phyloP scores from a whole-genome alignment of 768 basidiomycete genomes.

The Kwoniella shandongensis region DNA sequence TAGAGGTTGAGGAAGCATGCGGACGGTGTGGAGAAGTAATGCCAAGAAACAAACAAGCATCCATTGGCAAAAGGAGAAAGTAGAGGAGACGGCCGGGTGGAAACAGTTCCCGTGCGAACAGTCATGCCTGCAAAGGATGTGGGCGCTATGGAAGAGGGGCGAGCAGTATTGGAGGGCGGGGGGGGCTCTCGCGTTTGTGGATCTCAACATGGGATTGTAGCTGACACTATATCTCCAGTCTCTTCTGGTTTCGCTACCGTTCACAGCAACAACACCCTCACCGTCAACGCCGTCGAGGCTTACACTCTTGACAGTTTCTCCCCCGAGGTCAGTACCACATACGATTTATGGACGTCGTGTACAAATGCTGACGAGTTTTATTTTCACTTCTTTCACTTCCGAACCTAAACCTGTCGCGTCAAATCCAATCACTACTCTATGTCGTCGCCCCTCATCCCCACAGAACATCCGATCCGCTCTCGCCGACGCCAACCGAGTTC shows the following conservation, averaged over 20 bases:
- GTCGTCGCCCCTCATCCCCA: neutral
- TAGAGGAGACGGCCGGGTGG: no score
- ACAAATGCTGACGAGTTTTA: neutral
- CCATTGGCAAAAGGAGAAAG: no score
- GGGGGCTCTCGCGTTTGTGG: no score
- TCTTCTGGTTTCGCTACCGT: constrained; percentile 97
- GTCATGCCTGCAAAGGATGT: no score
- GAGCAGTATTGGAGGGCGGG: no score
- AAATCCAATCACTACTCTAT: neutral
- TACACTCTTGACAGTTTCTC: constrained; percentile 90
- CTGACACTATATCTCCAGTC: constrained; percentile 58
- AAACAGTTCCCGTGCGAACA: no score
- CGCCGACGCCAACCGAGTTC: constrained; percentile 80
- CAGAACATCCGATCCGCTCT: constrained; percentile 89
- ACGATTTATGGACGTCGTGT: neutral
- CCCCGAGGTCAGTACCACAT: constrained; percentile 66
- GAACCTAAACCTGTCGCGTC: neutral
- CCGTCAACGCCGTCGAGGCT: constrained; percentile 95
- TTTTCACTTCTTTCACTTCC: neutral
- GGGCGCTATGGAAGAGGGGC: no score
- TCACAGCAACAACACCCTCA: constrained; percentile 93
- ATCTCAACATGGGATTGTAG: no score
- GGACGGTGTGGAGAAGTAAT: no score
- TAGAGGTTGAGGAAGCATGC: no score
- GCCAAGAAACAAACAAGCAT: no score